phyloP scores from a whole-genome alignment of 192 early-diverging fungal species.

The Coemansia sp. region DNA sequence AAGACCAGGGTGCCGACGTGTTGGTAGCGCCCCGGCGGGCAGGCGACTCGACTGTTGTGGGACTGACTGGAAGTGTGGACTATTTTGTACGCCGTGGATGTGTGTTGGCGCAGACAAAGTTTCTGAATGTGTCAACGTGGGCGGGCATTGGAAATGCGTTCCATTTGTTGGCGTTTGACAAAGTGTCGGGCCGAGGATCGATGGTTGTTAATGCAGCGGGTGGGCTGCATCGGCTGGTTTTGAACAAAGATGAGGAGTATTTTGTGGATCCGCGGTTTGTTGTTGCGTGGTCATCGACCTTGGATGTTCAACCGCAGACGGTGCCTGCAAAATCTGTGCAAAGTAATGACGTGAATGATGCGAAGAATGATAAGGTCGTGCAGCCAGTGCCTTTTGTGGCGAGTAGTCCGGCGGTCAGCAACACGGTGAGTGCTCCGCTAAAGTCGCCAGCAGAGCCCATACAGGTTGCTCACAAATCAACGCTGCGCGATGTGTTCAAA shows the following conservation, averaged over 20 bases:
- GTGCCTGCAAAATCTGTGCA: background rate
- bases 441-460: conserved; percentile 31
- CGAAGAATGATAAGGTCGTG: background rate
- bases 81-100: conserved; percentile 65
- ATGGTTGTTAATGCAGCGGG: conserved; percentile 66
- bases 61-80: conserved; percentile 57
- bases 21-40: conserved; percentile 63
- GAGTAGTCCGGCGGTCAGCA: conserved; percentile 20
- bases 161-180: conserved; percentile 61
- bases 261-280: conserved; percentile 67
- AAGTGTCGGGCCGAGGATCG: conserved; percentile 64
- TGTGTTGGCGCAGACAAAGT: conserved; percentile 57
- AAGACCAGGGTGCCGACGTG: conserved; percentile 59
- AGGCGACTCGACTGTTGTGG: conserved; percentile 65
- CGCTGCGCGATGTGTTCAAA: conserved; percentile 1
- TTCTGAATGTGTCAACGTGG: conserved; percentile 40
- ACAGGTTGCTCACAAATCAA: conserved; percentile 15
- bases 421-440: conserved; percentile 24
- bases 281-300: conserved; percentile 37
- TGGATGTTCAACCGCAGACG: conserved; percentile 24
- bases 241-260: conserved; percentile 69
- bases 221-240: conserved; percentile 65
- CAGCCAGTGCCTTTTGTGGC: conserved; percentile 25
- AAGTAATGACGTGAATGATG: too few relatives aligned
- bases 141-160: conserved; percentile 35